Percentiles rank a stretch among this genome's conserved stretches.
Evolutionary conservation across 2,329 filamentous ascomycete genomes (phyloP).

Genomic region (Alternaria novae-zelandiae): DNA sequence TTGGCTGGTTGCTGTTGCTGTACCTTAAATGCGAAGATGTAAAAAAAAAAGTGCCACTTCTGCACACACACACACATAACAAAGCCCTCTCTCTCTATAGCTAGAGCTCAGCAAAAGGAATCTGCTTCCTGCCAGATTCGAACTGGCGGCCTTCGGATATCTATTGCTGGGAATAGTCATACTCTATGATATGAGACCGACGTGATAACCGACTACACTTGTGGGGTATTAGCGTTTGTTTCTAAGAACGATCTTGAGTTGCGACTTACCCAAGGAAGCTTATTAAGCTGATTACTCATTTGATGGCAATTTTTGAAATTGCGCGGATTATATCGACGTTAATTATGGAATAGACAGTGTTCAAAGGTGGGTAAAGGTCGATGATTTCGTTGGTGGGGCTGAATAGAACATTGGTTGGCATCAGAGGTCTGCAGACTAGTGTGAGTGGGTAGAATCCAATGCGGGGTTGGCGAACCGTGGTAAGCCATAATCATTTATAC

Average conservation of each 20-base stretch:
- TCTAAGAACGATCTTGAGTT: background rate
- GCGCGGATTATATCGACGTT: background rate
- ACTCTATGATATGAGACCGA: conserved; percentile 43
- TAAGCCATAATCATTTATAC: background rate
- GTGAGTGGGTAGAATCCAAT: background rate
- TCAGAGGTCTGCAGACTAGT: background rate
- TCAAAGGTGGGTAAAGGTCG: background rate
- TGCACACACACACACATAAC: background rate
- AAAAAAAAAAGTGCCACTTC: background rate
- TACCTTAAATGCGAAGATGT: background rate
- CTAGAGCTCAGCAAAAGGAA: conserved; percentile 10
- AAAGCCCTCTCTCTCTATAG: background rate
- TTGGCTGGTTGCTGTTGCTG: background rate
- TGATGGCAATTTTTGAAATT: background rate
- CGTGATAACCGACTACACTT: conserved; percentile 47
- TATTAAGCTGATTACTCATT: conserved; percentile 2
- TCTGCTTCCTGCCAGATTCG: conserved; percentile 44
- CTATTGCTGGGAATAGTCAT: conserved; percentile 36
- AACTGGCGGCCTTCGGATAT: conserved; percentile 47
- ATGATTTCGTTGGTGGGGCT: background rate
- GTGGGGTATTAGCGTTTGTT: background rate
- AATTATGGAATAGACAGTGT: too few relatives aligned
- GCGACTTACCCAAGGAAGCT: background rate
- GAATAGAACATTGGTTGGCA: background rate
- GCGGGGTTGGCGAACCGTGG: background rate